Base-by-base conservation (phyloP, 768 basidiomycete genomes). In the Scleroderma citrinum region DNA sequence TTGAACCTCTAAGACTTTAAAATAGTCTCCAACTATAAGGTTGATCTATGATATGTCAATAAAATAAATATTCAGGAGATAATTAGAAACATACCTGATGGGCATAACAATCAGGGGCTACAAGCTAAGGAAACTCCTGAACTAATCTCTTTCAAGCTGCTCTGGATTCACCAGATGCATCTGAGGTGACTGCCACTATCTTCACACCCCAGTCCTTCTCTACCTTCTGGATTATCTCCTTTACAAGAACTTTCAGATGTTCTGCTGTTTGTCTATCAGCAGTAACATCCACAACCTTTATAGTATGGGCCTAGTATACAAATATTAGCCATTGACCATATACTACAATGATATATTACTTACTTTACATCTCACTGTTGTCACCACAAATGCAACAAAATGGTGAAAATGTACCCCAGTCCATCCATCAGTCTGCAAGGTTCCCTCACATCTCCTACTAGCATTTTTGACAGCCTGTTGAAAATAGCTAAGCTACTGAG, bases 11-110 rank as follows among this genome's bases (percentile, higher is more conserved):
- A 55, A 61, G 0, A 43, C 49, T 39, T 65, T 64, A 52, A 73
- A 69, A 44, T 66, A 71, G 42, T 75, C 60, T 1, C 68, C 64
- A 29, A 74, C 64, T 30, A 75, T 57, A 3, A 75, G 66, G 51
- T 74, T 72, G 16, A 69, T 58, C 69, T 72, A 52, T 54, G 50
- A 48, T 55, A 48, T n/a, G 13, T 52, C 19, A 52, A 30, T 21
- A 16, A 19, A 5, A 5, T 12, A 14, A 16, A 23, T 14, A 49
- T 39, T 36, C 13, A 32, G 45, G 16, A 14, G 11, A 32, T 14
- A 52, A 42, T 37, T n/a, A 32, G 44, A 16, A 17, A 54, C 50
- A 4, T 50, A 71, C 70, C 59, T 73, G 70, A 55, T 74, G 71
- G 2, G 65, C 60, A 47, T 64, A 66, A 46, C 71, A 73, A 46